Conservation (phyloP, 352 stramenopile genomes). For the Phytopythium aichiense region DNA sequence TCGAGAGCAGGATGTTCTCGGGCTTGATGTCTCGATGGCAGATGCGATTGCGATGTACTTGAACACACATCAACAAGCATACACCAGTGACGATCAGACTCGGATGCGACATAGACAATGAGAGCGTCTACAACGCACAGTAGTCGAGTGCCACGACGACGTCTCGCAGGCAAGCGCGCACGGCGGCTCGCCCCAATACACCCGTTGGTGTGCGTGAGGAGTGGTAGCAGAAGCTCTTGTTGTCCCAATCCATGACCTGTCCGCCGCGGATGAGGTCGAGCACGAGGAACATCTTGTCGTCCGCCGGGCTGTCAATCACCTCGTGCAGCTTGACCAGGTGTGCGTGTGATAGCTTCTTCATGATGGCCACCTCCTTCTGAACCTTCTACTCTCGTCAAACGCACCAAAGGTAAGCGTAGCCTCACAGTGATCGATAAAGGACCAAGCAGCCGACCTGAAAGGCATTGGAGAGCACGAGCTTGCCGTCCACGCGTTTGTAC, state of each 20-base stretch:
- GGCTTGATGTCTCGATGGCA: constrained; percentile 86
- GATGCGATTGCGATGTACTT: constrained; percentile 77
- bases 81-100: neutral
- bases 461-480: constrained; percentile 73
- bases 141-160: constrained; percentile 80
- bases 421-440: neutral
- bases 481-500: constrained; percentile 73
- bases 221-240: constrained; percentile 61
- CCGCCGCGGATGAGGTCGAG: constrained; percentile 79
- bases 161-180: constrained; percentile 61
- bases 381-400: constrained; percentile 43
- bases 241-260: constrained; percentile 85
- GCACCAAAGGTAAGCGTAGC: neutral
- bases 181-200: constrained; percentile 31
- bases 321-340: constrained; percentile 73
- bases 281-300: constrained; percentile 80
- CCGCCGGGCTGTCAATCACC: constrained; percentile 75
- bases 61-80: neutral
- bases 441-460: constrained; percentile 30
- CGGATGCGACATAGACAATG: neutral
- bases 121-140: constrained; percentile 25
- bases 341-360: constrained; percentile 73
- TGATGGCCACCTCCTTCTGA: constrained; percentile 76
- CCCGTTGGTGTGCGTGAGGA: constrained; percentile 18
- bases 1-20: constrained; percentile 71